A percentile compares a stretch with the other conserved stretches of the same genome.
Evolutionary conservation across 257 asterid species (phyloP).

Genomic region (Ehretia macrophylla): DNA sequence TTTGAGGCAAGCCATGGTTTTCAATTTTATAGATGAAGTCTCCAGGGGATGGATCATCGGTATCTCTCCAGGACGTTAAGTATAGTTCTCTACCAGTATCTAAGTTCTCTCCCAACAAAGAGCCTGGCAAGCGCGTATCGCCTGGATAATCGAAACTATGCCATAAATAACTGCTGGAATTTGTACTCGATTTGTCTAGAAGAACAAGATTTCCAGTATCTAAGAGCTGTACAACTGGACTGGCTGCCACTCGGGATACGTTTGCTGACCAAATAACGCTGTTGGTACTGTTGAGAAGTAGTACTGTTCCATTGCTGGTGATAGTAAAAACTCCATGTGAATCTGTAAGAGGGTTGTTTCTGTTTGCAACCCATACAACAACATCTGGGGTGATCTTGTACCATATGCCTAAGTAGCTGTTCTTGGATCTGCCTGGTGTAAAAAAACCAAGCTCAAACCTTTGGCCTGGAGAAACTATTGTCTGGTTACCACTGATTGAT

Average conservation of each 20-base stretch:
- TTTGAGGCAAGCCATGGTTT: constrained; percentile 18
- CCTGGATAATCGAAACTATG: constrained; percentile 29
- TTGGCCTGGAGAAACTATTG: constrained; percentile 12
- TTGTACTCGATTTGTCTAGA: background rate
- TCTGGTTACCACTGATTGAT: background rate
- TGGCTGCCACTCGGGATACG: constrained; percentile 7
- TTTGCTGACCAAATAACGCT: constrained; percentile 20
- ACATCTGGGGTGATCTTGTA: constrained; percentile 10
- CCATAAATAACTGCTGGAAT: constrained; percentile 7
- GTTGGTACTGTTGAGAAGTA: constrained; percentile 9
- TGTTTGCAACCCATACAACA: constrained; percentile 26
- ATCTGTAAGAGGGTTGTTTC: constrained; percentile 12
- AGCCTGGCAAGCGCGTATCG: constrained; percentile 20
- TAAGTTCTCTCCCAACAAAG: constrained; percentile 12
- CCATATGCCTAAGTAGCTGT: constrained; percentile 25
- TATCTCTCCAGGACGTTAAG: constrained; percentile 20
- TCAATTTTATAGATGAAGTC: constrained; percentile 16
- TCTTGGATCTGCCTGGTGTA: constrained; percentile 5
- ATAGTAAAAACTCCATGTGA: constrained; percentile 7
- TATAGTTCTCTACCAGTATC: constrained; percentile 10
- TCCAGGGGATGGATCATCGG: constrained; percentile 24
- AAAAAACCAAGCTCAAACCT: constrained; percentile 23
- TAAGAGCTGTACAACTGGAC: constrained; percentile 13
- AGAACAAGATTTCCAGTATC: constrained; percentile 25
- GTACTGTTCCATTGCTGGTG: constrained; percentile 9